Percentiles rank a stretch among this genome's conserved stretches.
Conservation (phyloP, 192 early-diverging fungal species). For the Coemansia interrupta region DNA sequence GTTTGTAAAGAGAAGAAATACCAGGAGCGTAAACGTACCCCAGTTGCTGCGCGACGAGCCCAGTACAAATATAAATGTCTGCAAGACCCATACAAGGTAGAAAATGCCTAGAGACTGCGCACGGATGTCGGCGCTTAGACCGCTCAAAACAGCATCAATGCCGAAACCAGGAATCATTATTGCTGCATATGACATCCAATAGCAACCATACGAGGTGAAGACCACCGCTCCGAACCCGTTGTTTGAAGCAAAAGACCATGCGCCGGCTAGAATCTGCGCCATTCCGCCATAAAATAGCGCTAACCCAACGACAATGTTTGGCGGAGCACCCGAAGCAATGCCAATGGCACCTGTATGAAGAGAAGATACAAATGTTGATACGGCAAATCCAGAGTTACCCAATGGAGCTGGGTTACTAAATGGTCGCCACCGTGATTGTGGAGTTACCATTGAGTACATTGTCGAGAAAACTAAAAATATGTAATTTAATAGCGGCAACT, state of each 20-base stretch:
- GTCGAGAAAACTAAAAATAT: not conserved
- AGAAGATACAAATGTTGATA: conserved; percentile 30
- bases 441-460: conserved; percentile 26
- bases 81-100: conserved; percentile 52
- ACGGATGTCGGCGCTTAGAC: conserved; percentile 33
- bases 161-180: conserved; percentile 54
- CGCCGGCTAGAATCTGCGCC: conserved; percentile 33
- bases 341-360: conserved; percentile 41
- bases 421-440: conserved; percentile 21
- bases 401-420: conserved; percentile 43
- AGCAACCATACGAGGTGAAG: conserved; percentile 50
- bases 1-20: conserved; percentile 49
- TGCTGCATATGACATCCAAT: conserved; percentile 57
- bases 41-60: conserved; percentile 51
- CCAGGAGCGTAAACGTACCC: conserved; percentile 44
- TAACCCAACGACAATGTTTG: conserved; percentile 34
- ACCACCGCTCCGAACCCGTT: conserved; percentile 35
- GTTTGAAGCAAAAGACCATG: conserved; percentile 39
- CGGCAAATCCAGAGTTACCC: conserved; percentile 45
- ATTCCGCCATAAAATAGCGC: conserved; percentile 44
- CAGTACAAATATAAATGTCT: conserved; percentile 55
- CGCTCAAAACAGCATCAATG: conserved; percentile 37
- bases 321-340: conserved; percentile 27
- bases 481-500: not conserved
- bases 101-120: conserved; percentile 52